Base-by-base conservation (phyloP, 768 basidiomycete species). In the Tulasnella sp. region DNA sequence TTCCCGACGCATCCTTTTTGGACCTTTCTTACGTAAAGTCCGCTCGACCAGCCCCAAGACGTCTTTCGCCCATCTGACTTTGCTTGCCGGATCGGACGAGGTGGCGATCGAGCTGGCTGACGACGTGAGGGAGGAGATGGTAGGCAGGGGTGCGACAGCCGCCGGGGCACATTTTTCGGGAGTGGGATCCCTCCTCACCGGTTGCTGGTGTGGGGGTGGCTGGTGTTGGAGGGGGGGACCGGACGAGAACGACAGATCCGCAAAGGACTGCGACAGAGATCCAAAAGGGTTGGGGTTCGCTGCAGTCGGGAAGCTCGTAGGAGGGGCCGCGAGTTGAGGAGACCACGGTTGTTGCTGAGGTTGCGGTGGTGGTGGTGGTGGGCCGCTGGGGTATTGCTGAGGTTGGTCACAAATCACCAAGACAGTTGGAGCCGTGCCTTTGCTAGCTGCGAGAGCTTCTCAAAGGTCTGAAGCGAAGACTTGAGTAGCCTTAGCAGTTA, bases 1-100 rank as follows among this genome's bases (percentile, higher is more conserved):
- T 39, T 29, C 80, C 77, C 1, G 85, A 76, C 0, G 83, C 80
- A 1, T 83, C 80, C 52, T 87, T 87, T 8, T 75, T 74, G 8
- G 76, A 68, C 22, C 76, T 64, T 19, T 80, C 73, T 0, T 79
- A 19, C 77, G 74, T 65, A 83, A 81, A 0, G 83, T 80, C 69
- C 87, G 85, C 68, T 95, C 90, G 70, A 92, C 87, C 72, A 95
- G 87, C 76, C 88, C 86, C 72, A 95, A 79, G 71, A 95, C 90
- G 75, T 96, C 93, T 65, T 91, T 84, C 17, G 87, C 86, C 94
- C 94, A 98, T 34, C 85, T 82, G 5, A 96, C 79, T 76, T 88
- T 87, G 52, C 87, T 83, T 0, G 81, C 78, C 2, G 89, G 89
- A 75, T 88, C 87, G 72, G 85, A 84, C 14, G 42, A 69, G 42